These are phyloP conservation scores for Corymbia citriodora DNA, from an alignment of 441 rosid genomes.

Conservation along the genomic window DNA sequence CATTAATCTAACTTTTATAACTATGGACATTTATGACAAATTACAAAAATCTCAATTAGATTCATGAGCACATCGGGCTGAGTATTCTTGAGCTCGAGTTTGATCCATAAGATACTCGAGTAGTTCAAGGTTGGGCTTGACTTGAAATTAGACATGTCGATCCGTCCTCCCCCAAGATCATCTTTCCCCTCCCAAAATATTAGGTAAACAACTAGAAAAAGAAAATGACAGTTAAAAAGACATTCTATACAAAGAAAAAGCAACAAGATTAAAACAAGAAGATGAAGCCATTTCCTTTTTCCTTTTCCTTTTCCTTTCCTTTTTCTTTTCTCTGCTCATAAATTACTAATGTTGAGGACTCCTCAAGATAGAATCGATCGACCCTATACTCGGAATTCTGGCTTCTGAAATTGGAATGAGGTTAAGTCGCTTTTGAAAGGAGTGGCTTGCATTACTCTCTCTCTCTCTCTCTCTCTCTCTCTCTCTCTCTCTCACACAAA, in stretches of 20 bases:
- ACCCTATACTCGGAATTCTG: not conserved
- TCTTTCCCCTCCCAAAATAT: not conserved
- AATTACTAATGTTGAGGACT: not conserved
- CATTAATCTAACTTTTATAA: not conserved
- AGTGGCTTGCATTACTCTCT: not conserved
- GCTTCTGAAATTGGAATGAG: not conserved
- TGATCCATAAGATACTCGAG: not conserved
- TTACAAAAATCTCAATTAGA: not conserved
- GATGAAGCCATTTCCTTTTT: not conserved
- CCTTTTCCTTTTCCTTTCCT: not conserved
- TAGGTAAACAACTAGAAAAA: not conserved
- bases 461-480: not conserved
- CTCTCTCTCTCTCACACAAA: not conserved
- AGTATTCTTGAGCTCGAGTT: not conserved
- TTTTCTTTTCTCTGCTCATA: not conserved
- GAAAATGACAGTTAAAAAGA: not conserved
- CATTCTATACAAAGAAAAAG: not conserved
- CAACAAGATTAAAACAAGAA: not conserved
- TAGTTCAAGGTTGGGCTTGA: not conserved
- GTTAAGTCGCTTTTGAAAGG: not conserved
- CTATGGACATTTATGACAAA: not conserved
- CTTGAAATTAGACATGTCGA: not conserved
- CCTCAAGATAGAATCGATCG: not conserved
- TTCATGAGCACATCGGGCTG: rapidly evolving
- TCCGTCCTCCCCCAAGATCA: not conserved